Evolutionary conservation across 768 basidiomycete genomes (phyloP).

Genomic region (Serendipita sp.): DNA sequence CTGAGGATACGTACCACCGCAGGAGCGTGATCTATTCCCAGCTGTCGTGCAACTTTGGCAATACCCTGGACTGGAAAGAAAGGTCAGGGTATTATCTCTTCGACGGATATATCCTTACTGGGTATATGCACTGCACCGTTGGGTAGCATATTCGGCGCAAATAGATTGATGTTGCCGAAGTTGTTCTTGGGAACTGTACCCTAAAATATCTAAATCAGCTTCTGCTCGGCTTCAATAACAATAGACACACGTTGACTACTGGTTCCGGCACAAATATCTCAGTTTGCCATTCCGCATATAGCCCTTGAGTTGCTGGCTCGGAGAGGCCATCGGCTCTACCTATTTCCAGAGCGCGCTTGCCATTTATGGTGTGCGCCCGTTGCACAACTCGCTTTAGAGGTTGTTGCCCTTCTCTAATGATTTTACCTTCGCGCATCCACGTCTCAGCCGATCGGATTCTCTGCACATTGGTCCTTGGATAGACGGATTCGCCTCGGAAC

Average conservation of each 20-base stretch:
- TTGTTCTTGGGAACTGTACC: conserved; percentile 87
- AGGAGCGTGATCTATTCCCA: conserved; percentile 84
- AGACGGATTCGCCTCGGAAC: conserved; percentile 88
- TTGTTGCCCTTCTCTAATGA: conserved; percentile 54
- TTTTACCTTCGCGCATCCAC: conserved; percentile 81
- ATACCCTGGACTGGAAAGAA: conserved; percentile 53
- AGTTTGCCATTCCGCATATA: conserved; percentile 78
- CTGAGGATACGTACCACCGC: conserved; percentile 59
- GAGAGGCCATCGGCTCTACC: conserved; percentile 27
- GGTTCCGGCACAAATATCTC: conserved; percentile 64
- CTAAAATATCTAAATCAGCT: conserved; percentile 25
- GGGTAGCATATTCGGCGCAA: conserved; percentile 89
- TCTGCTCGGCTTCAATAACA: background rate
- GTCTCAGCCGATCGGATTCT: conserved; percentile 80
- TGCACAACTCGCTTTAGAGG: conserved; percentile 83
- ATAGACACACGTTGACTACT: conserved; percentile 54
- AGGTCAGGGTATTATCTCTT: conserved; percentile 5
- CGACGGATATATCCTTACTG: conserved; percentile 37
- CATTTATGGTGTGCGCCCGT: conserved; percentile 63
- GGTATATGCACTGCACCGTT: conserved; percentile 73
- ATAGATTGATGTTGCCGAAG: conserved; percentile 94
- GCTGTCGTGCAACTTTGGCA: conserved; percentile 71
- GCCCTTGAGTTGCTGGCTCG: conserved; percentile 61
- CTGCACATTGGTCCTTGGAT: conserved; percentile 69
- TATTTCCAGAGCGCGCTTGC: conserved; percentile 55